Base-by-base conservation (phyloP, 2,329 filamentous ascomycete species). In the Aspergillus niger region DNA sequence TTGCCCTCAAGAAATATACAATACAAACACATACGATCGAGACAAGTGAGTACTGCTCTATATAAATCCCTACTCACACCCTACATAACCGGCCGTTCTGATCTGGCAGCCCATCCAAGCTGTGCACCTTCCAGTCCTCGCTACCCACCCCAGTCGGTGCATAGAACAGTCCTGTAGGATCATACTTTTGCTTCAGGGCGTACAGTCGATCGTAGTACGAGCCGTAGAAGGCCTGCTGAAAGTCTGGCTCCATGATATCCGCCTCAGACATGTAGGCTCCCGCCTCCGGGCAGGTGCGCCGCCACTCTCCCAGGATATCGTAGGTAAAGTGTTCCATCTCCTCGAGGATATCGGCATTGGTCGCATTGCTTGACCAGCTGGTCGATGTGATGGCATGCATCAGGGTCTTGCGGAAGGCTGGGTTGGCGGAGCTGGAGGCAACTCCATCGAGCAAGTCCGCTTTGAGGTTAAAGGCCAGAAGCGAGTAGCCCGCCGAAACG, bases 111-210 rank as follows among this genome's bases (percentile, higher is more conserved):
- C 68, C 66, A 57, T 67, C 67, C 57, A 74, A 63, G 5, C 69
- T 73, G 4, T 69, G 71, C 7, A 79, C 73, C 22, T 66, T 68
- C 82, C 82, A 86, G n/a, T 66, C 65, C 61, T 86, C 84, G 60
- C 81, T 84, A 0, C 83, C 83, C 2, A 86, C 83, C 5, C 73
- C 80, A n/a, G 76, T 81, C 3, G 65, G 69, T 1, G 76, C 80
- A 60, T 83, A 86, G 57, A 86, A 83, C 6, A 86, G 59, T 2
- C 70, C 65, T 0, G 73, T 67, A 0, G 81, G 81, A 62, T 87
- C 85, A 64, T 80, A 85, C 67, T 77, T 80, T 36, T 74, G 67
- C 78, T 87, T 87, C 30, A 86, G 74, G 13, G 58, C 43, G 20
- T 65, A 69, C 47, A 75, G 55, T 0, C 67, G 65, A 0, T 44